Evolutionary conservation across 148 eudicot species (phyloP).

Genomic region (Dysphania ambrosioides): DNA sequence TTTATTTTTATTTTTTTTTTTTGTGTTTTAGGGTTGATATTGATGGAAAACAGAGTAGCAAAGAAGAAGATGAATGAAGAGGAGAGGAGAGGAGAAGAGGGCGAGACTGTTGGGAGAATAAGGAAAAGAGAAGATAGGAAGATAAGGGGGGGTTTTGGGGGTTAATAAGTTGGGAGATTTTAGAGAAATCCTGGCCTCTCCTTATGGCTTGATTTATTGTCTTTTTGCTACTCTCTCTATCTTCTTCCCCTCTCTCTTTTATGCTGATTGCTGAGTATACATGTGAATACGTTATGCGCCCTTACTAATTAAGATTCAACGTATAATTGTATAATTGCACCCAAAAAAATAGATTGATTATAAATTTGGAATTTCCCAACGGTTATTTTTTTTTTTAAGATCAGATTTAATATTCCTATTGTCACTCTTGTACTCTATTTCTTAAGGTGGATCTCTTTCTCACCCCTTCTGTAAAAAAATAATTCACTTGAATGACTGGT

Average conservation of each 20-base stretch:
- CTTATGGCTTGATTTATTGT: constrained; percentile 36
- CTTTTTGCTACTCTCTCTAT: constrained; percentile 13
- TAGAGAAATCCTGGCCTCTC: constrained; percentile 61
- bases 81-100: not conserved
- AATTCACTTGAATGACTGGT: too few species aligned
- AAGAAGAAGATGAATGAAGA: not conserved
- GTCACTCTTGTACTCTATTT: too few species aligned
- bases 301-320: not conserved
- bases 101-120: not conserved
- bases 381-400: too few species aligned
- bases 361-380: too few species aligned
- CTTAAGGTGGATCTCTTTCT: too few species aligned
- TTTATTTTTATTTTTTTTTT: not conserved
- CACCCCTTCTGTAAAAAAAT: too few species aligned
- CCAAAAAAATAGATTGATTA: too few species aligned
- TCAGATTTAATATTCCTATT: too few species aligned
- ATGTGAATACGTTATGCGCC: constrained; percentile 46
- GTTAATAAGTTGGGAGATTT: constrained; percentile 40
- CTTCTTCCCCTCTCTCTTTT: not conserved
- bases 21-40: not conserved
- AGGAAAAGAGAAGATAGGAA: constrained; percentile 15
- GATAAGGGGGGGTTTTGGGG: constrained; percentile 39
- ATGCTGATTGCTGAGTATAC: constrained; percentile 1
- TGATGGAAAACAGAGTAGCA: not conserved
- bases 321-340: too few species aligned